Evolutionary conservation across 371 early-diverging fungal genomes (phyloP).

Genomic region (Rhizopus arrhizus): DNA sequence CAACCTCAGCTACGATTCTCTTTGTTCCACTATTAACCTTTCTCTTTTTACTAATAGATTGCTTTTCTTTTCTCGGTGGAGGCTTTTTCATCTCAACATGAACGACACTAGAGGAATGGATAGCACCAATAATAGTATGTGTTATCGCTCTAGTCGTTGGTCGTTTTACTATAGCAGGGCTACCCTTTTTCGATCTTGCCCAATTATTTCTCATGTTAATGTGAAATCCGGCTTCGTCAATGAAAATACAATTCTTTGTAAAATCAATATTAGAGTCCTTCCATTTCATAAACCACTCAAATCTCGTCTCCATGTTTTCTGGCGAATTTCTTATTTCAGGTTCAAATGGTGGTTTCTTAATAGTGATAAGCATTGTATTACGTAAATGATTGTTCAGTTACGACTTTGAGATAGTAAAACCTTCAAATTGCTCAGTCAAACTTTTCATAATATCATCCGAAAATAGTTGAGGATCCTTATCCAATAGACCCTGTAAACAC

Average conservation of each 20-base stretch:
- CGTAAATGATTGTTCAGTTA: slow-evolving; percentile 13
- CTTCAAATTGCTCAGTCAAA: background rate
- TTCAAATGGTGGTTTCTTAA: slow-evolving; percentile 13
- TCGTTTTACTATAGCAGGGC: slow-evolving; percentile 6
- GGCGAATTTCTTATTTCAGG: slow-evolving; percentile 11
- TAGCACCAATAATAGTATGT: slow-evolving; percentile 14
- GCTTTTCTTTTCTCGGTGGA: slow-evolving; percentile 14
- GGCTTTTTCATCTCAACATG: slow-evolving; percentile 16
- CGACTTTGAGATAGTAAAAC: slow-evolving; percentile 12
- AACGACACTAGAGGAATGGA: slow-evolving; percentile 7
- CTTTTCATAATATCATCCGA: slow-evolving; percentile 15
- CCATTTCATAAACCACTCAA: background rate
- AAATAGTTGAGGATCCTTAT: slow-evolving; percentile 12
- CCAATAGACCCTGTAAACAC: slow-evolving; percentile 3
- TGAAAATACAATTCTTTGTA: slow-evolving; percentile 14
- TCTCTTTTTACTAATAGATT: slow-evolving; percentile 14
- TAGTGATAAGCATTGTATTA: slow-evolving; percentile 15
- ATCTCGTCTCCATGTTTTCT: background rate
- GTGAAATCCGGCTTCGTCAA: slow-evolving; percentile 14
- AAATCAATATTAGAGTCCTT: slow-evolving; percentile 14
- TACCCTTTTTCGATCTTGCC: slow-evolving; percentile 2
- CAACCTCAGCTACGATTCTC: slow-evolving; percentile 4
- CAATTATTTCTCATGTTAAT: background rate
- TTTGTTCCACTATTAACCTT: slow-evolving; percentile 9
- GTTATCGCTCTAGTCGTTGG: slow-evolving; percentile 5